Base-by-base conservation (phyloP, 1,139 yeast species). In the Barnettozyma hawaiiensis region DNA sequence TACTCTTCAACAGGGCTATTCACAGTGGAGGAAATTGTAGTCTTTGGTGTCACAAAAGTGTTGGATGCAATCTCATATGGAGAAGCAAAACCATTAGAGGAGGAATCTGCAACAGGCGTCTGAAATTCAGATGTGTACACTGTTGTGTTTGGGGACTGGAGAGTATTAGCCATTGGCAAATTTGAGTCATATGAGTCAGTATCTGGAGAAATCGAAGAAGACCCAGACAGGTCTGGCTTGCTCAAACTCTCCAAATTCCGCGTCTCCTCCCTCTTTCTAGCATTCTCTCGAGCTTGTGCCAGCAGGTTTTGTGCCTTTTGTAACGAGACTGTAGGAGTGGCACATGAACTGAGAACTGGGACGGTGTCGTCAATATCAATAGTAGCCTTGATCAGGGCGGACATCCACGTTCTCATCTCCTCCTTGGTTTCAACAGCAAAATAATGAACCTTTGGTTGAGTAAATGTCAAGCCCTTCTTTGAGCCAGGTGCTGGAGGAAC, bases 401-500 rank as follows among this genome's bases (percentile, higher is more conserved):
- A 85, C 77, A 90, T 81, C 99, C 99, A 92, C 2, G 76, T 78
- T 58, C 96, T 74, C 96, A 92, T 85, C 49, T 90, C 97, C 40
- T 87, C 96, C 46, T 74, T 78, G 1, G 87, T 75, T 45, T 92
- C 97, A 29, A 90, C 97, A 0, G 97, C 97, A 71, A 92, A 94
- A 62, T 83, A 92, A 58, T 92, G 98, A 4, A 90, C 85, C 53
- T 89, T 86, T 27, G 96, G 98, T 53, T 90, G 96, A 0, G 99
- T 94, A 61, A 94, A 94, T 0, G 96, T 90, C 45, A 92, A 76
- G 1, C 97, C 97, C 64, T 90, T 92, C 53, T 83, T 81, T 48
- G 92, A 85, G 0, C 99, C 99, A 0, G 98, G 98, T 1, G 95
- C 96, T 1, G 99, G 99, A 5, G 99, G 99, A 2, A 90, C 80